Evolutionary conservation across 306 rosid genomes (phyloP).

Genomic region (Senna tora): DNA sequence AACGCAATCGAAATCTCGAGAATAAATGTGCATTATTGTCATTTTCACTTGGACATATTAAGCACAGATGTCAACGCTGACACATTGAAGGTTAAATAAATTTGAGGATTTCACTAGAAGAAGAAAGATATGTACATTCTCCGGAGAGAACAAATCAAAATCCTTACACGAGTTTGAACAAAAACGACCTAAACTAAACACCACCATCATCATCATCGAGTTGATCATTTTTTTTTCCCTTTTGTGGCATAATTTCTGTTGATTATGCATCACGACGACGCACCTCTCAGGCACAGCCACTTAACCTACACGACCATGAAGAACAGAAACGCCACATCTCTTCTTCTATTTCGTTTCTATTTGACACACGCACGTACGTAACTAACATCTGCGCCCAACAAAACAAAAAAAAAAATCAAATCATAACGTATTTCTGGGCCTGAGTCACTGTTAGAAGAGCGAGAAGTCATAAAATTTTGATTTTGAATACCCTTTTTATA

Average conservation of each 20-base stretch:
- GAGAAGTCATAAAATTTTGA: not conserved
- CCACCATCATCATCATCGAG: not conserved
- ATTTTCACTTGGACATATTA: not conserved
- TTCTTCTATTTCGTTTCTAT: not conserved
- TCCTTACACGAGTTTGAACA: not conserved
- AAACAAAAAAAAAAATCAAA: not conserved
- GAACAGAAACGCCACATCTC: not conserved
- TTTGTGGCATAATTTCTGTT: not conserved
- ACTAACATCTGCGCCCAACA: not conserved
- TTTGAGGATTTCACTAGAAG: not conserved
- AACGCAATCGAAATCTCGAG: not conserved
- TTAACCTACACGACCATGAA: slow-evolving; percentile 33
- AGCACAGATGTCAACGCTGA: not conserved
- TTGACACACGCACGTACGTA: not conserved
- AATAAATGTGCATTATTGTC: too few relatives aligned
- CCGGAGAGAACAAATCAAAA: not conserved
- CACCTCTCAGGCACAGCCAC: slow-evolving; percentile 11
- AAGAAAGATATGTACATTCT: not conserved
- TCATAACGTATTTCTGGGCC: not conserved
- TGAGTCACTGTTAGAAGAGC: not conserved
- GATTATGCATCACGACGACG: not conserved
- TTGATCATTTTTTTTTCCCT: not conserved
- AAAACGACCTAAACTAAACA: not conserved
- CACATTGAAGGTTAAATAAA: not conserved
- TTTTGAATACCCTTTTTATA: not conserved